Evolutionary conservation across 768 basidiomycete genomes (phyloP), one percentile per base, ranked within the genome.

Genomic region (Suillus weaverae): DNA sequence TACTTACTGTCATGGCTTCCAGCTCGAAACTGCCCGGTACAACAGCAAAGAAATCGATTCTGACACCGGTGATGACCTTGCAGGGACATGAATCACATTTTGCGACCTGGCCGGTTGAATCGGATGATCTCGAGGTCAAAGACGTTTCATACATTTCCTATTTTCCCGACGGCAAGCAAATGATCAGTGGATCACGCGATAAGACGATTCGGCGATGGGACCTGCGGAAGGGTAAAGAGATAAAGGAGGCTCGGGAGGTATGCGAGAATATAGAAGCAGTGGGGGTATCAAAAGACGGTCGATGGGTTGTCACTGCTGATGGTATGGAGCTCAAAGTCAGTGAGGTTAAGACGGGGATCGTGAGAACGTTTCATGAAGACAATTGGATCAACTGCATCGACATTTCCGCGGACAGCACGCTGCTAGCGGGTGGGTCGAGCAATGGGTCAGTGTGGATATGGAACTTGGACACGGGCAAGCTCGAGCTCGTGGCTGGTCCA

Each of bases 261-360:
- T 44, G 4, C 20, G 9, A n/a, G 20, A 0, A 0, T 44, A 4
- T 46, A 46, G 0, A 2, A 4, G n/a, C 1, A n/a, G n/a, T n/a
- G 10, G 10, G 20, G 2, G n/a, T 46, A n/a, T 46, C 44, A 46
- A 46, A n/a, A 11, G 44, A 46, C 22, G 44, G 44, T 46, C 44
- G n/a, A 46, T 46, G 44, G 44, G n/a, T 46, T 22, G n/a, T 22
- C n/a, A 22, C 46, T 48, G 46, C 10, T 20, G 20, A 10, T 22
- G 5, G 0, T 48, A 0, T 2, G n/a, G 5, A 5, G 46, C n/a
- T 48, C 22, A 48, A 48, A 22, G n/a, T 48, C 11, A 6, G 22
- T 22, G 46, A 48, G n/a, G 11, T 48, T 22, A 22, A 48, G 46
- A 48, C 46, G 0, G 46, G 46, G 46, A 22, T 22, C 11, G n/a